These are phyloP conservation scores for Nigrograna mackinnonii DNA, from an alignment of 2,329 filamentous ascomycete genomes.

Conservation along the genomic window DNA sequence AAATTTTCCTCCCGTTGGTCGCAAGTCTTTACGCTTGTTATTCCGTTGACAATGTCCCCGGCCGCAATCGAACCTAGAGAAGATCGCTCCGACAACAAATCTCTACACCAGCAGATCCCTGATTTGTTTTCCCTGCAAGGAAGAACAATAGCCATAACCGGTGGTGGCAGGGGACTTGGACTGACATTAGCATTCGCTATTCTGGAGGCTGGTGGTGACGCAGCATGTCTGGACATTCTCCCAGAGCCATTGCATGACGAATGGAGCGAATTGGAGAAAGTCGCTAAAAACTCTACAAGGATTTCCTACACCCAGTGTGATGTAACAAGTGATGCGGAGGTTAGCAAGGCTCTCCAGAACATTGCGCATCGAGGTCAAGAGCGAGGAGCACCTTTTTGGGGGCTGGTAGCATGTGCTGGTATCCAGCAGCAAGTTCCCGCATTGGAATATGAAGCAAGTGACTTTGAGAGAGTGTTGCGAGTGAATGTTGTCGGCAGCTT, in stretches of 20 bases:
- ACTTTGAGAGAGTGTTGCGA: constrained; percentile 37
- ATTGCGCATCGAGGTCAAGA: background rate
- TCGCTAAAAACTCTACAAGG: constrained; percentile 24
- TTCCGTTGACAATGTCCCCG: no score
- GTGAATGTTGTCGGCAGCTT: background rate
- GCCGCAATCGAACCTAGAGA: no score
- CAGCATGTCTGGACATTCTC: constrained; percentile 54
- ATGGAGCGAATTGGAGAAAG: constrained; percentile 48
- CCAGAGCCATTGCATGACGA: constrained; percentile 40
- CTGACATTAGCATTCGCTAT: constrained; percentile 55
- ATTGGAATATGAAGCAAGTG: constrained; percentile 48
- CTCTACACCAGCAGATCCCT: no score
- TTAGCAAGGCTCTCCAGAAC: background rate
- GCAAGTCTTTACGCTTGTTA: no score
- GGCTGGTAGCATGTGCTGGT: constrained; percentile 52
- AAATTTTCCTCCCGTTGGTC: no score
- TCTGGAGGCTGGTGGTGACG: constrained; percentile 54
- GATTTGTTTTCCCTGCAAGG: no score
- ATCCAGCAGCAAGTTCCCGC: constrained; percentile 54
- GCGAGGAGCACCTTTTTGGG: constrained; percentile 40
- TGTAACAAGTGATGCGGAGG: background rate
- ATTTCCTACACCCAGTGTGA: background rate
- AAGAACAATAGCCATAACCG: constrained; percentile 36
- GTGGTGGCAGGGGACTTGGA: constrained; percentile 56
- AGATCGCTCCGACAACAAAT: no score